Base-by-base conservation (phyloP, 2,329 filamentous ascomycete species). In the Aspergillus sp. region DNA sequence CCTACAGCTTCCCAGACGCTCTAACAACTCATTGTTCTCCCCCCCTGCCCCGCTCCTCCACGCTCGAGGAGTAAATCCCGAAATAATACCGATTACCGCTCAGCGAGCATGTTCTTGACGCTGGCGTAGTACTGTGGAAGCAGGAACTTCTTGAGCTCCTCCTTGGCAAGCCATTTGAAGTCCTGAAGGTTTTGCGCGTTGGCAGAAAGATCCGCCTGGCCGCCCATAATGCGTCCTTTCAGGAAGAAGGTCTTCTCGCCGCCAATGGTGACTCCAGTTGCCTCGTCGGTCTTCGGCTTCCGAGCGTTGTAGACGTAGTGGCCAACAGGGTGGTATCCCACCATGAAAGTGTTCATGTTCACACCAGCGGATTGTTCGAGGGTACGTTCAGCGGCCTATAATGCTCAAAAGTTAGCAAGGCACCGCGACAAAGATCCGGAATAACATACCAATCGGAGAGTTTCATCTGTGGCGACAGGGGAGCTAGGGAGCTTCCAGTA, bases 301-400 rank as follows among this genome's bases (percentile, higher is more conserved):
- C 66, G 82, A 82, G 80, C 82, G 62, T 85, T 78, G 60, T 79
- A 79, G 64, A 90, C 81, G 69, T 90, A 78, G 77, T 97, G 90
- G 24, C 93, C 93, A 58, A 97, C 84, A 11, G 95, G 95, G 58
- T 90, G 89, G 68, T 92, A 92, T 60, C 92, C 93, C 52, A 99
- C 90, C 66, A 98, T 86, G 93, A 95, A 99, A 55, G 92, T 97
- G 80, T 98, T 98, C 93, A 99, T 98, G 82, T 99, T 96, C 60
- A 90, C 79, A 58, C 95, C 95, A 9, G 89, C 92, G 3, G 91
- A 82, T 68, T 90, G 83, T 52, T 88, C 81, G 23, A 98, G 82
- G 55, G 92, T 86, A 59, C 92, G 85, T 71, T 91, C 85, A 39
- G 93, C 92, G 45, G 90, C 88, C 95, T 99, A 67, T 61, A 11